Evolutionary conservation across 257 asterid genomes (phyloP).

Genomic region (Solanum paucissectum): DNA sequence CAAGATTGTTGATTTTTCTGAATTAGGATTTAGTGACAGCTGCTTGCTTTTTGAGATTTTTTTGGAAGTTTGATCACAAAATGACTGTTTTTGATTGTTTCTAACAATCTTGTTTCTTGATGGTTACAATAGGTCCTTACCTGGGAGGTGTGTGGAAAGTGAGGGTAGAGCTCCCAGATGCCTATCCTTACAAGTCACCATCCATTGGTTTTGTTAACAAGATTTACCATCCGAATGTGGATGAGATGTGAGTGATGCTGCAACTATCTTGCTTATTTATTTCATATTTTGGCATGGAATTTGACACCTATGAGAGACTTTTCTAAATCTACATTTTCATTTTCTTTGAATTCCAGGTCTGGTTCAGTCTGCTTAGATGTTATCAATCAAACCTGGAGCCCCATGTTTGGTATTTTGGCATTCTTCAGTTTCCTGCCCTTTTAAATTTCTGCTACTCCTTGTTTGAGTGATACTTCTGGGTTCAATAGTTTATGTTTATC

Average conservation of each 20-base stretch:
- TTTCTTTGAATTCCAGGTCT: constrained; percentile 42
- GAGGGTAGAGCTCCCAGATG: constrained; percentile 78
- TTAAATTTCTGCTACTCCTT: not conserved
- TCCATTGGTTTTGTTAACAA: constrained; percentile 78
- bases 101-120: constrained; percentile 1
- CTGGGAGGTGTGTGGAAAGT: constrained; percentile 85
- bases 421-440: not conserved
- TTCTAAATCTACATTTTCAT: not conserved
- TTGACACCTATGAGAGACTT: not conserved
- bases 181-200: constrained; percentile 88
- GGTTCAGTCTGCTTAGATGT: constrained; percentile 93
- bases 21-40: not conserved
- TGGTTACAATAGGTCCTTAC: constrained; percentile 62
- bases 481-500: not conserved
- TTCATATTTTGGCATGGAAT: not conserved
- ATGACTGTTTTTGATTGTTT: not conserved
- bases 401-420: constrained; percentile 64
- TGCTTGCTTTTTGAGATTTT: not conserved
- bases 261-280: not conserved
- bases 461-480: not conserved
- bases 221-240: constrained; percentile 92
- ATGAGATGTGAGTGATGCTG: constrained; percentile 64
- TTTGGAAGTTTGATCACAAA: not conserved
- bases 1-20: constrained; percentile 6
- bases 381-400: constrained; percentile 94